Percentiles rank a stretch among this genome's conserved stretches.
These are phyloP conservation scores for Speleostelium caveatum DNA, from an alignment of 78 protist species.

Conservation along the genomic window DNA sequence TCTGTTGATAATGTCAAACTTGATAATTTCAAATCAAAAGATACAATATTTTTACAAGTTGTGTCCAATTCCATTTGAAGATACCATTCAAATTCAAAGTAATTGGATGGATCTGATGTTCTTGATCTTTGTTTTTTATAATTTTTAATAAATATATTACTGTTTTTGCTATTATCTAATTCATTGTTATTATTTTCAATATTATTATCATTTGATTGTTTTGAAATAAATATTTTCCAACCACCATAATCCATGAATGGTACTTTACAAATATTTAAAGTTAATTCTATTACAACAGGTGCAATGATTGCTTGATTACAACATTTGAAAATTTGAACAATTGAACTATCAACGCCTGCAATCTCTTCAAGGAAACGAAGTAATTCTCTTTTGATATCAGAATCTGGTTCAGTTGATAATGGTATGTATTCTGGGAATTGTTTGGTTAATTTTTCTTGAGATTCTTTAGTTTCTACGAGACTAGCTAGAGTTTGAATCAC, in stretches of 20 bases:
- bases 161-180: background rate
- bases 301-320: conserved; percentile 83
- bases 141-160: conserved; percentile 21
- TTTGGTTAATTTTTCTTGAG: background rate
- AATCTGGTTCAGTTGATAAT: conserved; percentile 34
- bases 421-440: conserved; percentile 32
- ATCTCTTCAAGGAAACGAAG: conserved; percentile 41
- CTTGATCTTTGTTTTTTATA: conserved; percentile 60
- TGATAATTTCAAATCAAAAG: conserved; percentile 21
- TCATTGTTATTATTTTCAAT: background rate
- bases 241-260: conserved; percentile 82
- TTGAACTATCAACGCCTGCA: conserved; percentile 23
- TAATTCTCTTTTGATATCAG: conserved; percentile 62
- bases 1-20: conserved; percentile 33
- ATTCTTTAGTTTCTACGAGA: background rate
- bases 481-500: conserved; percentile 2
- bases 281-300: conserved; percentile 76
- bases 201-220: background rate
- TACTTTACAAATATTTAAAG: conserved; percentile 58
- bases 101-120: conserved; percentile 20
- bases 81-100: conserved; percentile 71
- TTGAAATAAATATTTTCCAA: conserved; percentile 49
- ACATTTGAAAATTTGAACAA: conserved; percentile 46
- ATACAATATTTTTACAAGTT: conserved; percentile 40
- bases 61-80: conserved; percentile 26